phyloP scores from a whole-genome alignment of 371 early-diverging fungal species.

The Mycotypha africana region DNA sequence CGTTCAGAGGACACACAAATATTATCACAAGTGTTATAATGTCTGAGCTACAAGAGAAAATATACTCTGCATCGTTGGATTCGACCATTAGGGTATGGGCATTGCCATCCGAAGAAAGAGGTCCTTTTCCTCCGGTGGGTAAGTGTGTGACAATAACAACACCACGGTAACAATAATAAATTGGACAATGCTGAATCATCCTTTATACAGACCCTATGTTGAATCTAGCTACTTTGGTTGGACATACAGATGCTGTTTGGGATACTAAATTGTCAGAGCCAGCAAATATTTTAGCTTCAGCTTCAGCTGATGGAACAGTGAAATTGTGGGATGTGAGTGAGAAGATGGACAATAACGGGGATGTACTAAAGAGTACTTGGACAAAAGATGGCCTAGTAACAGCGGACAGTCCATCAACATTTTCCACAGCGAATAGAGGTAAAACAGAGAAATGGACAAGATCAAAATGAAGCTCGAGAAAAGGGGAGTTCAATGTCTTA shows the following conservation, averaged over 20 bases:
- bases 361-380: conserved; percentile 45
- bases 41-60: conserved; percentile 49
- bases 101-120: conserved; percentile 56
- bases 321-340: conserved; percentile 88
- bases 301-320: conserved; percentile 77
- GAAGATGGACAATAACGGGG: conserved; percentile 42
- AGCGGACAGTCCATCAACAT: conserved; percentile 2
- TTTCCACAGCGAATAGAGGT: too few relatives aligned
- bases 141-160: conserved; percentile 9
- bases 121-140: conserved; percentile 53
- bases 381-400: conserved; percentile 31
- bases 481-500: not conserved
- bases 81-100: conserved; percentile 71
- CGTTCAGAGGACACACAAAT: conserved; percentile 78
- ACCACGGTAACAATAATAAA: not conserved
- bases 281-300: conserved; percentile 60
- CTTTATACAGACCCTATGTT: conserved; percentile 44
- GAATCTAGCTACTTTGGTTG: conserved; percentile 58
- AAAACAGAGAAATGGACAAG: too few relatives aligned
- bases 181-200: not conserved
- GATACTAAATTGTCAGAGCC: conserved; percentile 67
- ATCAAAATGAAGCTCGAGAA: conserved; percentile 7
- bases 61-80: conserved; percentile 76
- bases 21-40: conserved; percentile 66
- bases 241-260: conserved; percentile 87